These are phyloP conservation scores for Scheffersomyces cryptocercus DNA, from an alignment of 1,139 yeast species.

Conservation along the genomic window DNA sequence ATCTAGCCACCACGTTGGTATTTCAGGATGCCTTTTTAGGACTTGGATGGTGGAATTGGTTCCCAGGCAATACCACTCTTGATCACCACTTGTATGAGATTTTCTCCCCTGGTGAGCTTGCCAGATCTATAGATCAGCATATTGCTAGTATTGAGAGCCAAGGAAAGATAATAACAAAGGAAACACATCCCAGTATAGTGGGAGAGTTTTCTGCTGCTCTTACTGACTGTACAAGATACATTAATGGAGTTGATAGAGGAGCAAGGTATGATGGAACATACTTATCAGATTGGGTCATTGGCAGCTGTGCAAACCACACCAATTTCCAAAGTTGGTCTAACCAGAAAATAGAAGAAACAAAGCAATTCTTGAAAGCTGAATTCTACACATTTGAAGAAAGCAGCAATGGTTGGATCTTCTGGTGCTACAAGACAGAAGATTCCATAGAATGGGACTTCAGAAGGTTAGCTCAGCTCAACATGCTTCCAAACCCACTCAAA, in stretches of 20 bases:
- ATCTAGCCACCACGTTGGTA: constrained; percentile 55
- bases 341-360: constrained; percentile 54
- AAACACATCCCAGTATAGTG: constrained; percentile 70
- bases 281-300: constrained; percentile 51
- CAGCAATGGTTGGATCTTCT: constrained; percentile 76
- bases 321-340: constrained; percentile 62
- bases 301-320: constrained; percentile 62
- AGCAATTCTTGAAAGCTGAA: constrained; percentile 85
- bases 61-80: constrained; percentile 64
- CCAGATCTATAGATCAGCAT: constrained; percentile 59
- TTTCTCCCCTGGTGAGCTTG: constrained; percentile 64
- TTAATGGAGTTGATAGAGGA: constrained; percentile 88
- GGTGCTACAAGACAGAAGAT: constrained; percentile 90
- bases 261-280: constrained; percentile 81
- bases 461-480: constrained; percentile 37
- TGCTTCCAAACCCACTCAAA: neutral
- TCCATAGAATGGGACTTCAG: constrained; percentile 87
- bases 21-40: constrained; percentile 76
- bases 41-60: constrained; percentile 61
- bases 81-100: constrained; percentile 96
- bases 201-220: constrained; percentile 97
- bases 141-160: constrained; percentile 60
- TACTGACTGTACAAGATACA: constrained; percentile 90
- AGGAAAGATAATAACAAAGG: constrained; percentile 53
- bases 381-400: constrained; percentile 74